phyloP scores from a whole-genome alignment of 768 basidiomycete genomes.

The Rhizopogon rudus region DNA sequence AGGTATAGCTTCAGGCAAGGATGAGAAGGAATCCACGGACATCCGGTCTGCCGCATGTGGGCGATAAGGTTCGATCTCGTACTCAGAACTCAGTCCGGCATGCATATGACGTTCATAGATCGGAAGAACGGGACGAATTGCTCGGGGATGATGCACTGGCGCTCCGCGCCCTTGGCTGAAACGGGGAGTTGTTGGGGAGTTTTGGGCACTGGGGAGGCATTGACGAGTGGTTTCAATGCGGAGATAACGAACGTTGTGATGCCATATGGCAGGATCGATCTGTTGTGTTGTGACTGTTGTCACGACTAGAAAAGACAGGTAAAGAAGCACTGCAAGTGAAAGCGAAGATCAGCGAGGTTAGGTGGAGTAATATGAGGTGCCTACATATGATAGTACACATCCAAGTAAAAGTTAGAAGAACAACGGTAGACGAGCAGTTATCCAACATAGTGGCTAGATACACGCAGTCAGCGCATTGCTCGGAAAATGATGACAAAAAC shows the following conservation, averaged over 20 bases:
- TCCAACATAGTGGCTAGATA: not conserved
- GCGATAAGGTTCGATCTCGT: constrained; percentile 43
- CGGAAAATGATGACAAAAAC: not conserved
- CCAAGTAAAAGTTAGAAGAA: constrained; percentile 63
- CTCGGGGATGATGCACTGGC: constrained; percentile 39
- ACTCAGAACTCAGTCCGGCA: constrained; percentile 36
- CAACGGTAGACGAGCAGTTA: constrained; percentile 46
- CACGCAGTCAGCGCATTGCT: not conserved
- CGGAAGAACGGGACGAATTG: constrained; percentile 31
- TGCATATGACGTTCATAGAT: constrained; percentile 26
- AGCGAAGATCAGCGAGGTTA: constrained; percentile 1
- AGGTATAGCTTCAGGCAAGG: constrained; percentile 22
- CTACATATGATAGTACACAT: constrained; percentile 36
- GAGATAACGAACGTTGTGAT: constrained; percentile 40
- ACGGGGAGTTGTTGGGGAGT: constrained; percentile 29
- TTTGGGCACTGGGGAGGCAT: constrained; percentile 29
- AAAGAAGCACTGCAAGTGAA: constrained; percentile 45
- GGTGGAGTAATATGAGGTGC: constrained; percentile 14
- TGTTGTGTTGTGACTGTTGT: constrained; percentile 37
- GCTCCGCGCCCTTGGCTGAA: constrained; percentile 28
- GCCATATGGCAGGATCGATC: constrained; percentile 49
- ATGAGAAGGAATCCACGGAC: constrained; percentile 6
- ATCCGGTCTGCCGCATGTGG: constrained; percentile 22
- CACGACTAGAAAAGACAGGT: constrained; percentile 46
- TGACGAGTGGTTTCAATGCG: constrained; percentile 26